Evolutionary conservation across 805 yeast genomes (phyloP).

Genomic region (Hyphopichia homilentoma): DNA sequence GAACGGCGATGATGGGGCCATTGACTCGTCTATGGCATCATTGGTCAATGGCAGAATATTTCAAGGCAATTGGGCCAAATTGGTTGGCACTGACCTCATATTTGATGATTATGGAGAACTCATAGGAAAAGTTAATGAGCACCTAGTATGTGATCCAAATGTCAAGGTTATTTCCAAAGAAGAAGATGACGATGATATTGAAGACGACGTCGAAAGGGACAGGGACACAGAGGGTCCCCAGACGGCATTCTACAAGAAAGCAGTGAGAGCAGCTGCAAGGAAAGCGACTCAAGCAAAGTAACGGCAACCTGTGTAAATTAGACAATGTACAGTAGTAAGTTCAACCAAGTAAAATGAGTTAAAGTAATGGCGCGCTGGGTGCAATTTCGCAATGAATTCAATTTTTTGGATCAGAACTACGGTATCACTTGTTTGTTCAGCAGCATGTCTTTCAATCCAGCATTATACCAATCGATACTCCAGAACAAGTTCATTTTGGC

Average conservation of each 20-base stretch:
- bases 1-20: conserved; percentile 8
- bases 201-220: conserved; percentile 2
- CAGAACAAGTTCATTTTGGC: conserved; percentile 56
- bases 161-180: conserved; percentile 20
- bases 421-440: no score
- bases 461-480: conserved; percentile 14
- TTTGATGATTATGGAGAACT: conserved; percentile 42
- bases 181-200: conserved; percentile 10
- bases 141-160: conserved; percentile 26
- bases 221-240: conserved; percentile 8
- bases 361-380: no score
- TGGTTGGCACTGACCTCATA: conserved; percentile 70
- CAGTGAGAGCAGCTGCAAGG: conserved; percentile 7
- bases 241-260: conserved; percentile 18
- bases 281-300: not conserved
- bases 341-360: no score
- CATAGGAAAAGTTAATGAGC: conserved; percentile 38
- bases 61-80: conserved; percentile 70
- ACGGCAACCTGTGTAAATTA: no score
- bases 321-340: no score
- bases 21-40: conserved; percentile 23
- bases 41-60: conserved; percentile 49
- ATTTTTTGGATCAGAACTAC: no score
- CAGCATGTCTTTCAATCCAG: conserved; percentile 1
- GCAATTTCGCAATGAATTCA: no score